Conservation (phyloP, 371 early-diverging fungal species). For the Amoeboaphelidium protococcarum region DNA sequence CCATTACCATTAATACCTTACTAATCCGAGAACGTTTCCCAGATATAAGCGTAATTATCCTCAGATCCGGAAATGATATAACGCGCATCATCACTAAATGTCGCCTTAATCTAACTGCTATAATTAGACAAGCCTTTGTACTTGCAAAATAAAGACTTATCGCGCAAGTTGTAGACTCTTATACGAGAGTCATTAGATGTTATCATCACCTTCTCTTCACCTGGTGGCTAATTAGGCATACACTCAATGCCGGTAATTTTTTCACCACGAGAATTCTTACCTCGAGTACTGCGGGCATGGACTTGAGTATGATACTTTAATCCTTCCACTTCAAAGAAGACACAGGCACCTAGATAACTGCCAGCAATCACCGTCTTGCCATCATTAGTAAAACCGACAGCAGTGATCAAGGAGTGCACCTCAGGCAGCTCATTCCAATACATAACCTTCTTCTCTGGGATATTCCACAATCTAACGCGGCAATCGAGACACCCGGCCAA, state of each 20-base stretch:
- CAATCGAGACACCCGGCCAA: slow-evolving; percentile 53
- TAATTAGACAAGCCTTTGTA: slow-evolving; percentile 45
- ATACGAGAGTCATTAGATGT: slow-evolving; percentile 56
- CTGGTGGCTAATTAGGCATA: slow-evolving; percentile 19
- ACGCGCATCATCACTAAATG: slow-evolving; percentile 40
- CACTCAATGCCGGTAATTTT: slow-evolving; percentile 47
- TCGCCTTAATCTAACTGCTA: slow-evolving; percentile 34
- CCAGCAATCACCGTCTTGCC: slow-evolving; percentile 44
- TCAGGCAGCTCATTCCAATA: slow-evolving; percentile 39
- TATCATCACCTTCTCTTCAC: slow-evolving; percentile 26
- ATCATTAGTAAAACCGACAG: slow-evolving; percentile 39
- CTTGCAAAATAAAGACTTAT: slow-evolving; percentile 36
- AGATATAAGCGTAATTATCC: slow-evolving; percentile 39
- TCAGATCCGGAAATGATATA: slow-evolving; percentile 59
- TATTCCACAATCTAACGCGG: slow-evolving; percentile 50
- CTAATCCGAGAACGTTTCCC: slow-evolving; percentile 21
- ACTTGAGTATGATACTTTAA: slow-evolving; percentile 53
- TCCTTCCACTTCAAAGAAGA: slow-evolving; percentile 46
- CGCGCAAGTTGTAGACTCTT: slow-evolving; percentile 38
- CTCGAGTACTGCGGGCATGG: slow-evolving; percentile 24
- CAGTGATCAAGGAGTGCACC: slow-evolving; percentile 36
- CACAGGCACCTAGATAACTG: slow-evolving; percentile 39
- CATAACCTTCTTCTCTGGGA: slow-evolving; percentile 40
- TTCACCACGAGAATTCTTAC: slow-evolving; percentile 21
- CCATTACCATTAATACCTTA: too few species aligned